A percentile compares a stretch with the other conserved stretches of the same genome.
These are phyloP conservation scores for Pleurotus platypus DNA, from an alignment of 768 basidiomycete species.

Conservation along the genomic window DNA sequence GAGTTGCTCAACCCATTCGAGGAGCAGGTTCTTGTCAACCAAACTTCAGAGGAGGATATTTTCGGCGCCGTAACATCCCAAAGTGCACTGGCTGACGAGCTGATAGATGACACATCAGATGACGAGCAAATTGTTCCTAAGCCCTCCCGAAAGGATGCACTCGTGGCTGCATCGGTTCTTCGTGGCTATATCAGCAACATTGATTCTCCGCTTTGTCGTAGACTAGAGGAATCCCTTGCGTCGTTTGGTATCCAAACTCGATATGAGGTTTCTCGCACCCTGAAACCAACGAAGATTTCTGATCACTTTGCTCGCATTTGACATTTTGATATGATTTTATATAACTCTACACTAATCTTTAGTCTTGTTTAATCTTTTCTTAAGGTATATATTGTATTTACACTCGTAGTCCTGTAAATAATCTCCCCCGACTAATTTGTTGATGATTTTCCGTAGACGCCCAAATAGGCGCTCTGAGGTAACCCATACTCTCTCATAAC, in stretches of 20 bases:
- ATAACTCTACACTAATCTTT: background rate
- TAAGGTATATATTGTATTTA: too few relatives aligned
- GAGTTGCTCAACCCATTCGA: conserved; percentile 22
- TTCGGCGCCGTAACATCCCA: background rate
- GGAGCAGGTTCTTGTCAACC: background rate
- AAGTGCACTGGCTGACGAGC: background rate
- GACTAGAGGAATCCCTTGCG: background rate
- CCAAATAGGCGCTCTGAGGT: background rate
- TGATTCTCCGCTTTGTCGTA: background rate
- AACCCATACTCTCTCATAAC: conserved; percentile 8
- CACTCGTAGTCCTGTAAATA: too few relatives aligned
- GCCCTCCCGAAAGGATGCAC: background rate
- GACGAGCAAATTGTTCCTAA: background rate
- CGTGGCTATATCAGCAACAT: background rate
- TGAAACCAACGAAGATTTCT: background rate
- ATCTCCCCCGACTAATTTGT: too few relatives aligned
- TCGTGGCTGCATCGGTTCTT: background rate
- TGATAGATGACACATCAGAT: background rate
- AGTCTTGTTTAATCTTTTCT: too few relatives aligned
- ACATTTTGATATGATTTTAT: background rate
- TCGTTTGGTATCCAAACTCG: background rate
- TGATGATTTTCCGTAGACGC: background rate
- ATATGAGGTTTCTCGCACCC: background rate
- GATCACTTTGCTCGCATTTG: background rate
- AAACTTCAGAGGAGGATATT: background rate